These are phyloP conservation scores for Crucihimalaya himalaica DNA, from an alignment of 345 rosid species.

Conservation along the genomic window DNA sequence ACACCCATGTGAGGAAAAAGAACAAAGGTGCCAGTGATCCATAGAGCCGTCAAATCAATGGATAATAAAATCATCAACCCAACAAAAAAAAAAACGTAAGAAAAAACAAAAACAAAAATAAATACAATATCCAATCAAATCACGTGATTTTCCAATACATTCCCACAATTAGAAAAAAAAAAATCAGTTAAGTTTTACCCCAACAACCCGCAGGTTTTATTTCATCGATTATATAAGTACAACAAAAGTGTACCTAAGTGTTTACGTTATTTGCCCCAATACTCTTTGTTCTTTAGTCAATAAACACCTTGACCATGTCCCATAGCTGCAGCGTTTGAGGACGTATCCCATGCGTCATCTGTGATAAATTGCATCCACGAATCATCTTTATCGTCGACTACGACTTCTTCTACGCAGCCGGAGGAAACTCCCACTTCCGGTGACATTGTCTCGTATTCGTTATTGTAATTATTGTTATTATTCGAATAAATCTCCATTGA, in stretches of 20 bases:
- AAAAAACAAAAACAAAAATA: too few species aligned
- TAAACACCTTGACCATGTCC: constrained; percentile 45
- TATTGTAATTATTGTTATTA: constrained; percentile 11
- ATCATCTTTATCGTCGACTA: constrained; percentile 80
- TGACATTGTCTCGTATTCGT: constrained; percentile 62
- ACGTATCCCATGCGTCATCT: constrained; percentile 78
- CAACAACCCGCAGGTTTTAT: constrained; percentile 31
- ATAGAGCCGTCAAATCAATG: constrained; percentile 31
- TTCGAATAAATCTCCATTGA: constrained; percentile 47
- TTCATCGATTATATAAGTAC: constrained; percentile 29
- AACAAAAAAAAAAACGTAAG: neutral
- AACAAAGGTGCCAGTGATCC: constrained; percentile 31
- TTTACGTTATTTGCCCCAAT: constrained; percentile 21
- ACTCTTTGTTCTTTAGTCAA: constrained; percentile 16
- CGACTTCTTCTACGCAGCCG: constrained; percentile 58
- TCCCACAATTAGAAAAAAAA: constrained; percentile 30
- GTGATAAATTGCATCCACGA: constrained; percentile 99
- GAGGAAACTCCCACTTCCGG: constrained; percentile 69
- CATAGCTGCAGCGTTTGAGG: constrained; percentile 45
- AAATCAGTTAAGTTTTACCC: constrained; percentile 15
- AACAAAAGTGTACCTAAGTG: constrained; percentile 37
- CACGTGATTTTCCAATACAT: constrained; percentile 23
- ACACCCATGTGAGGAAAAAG: constrained; percentile 36
- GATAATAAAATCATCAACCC: constrained; percentile 19
- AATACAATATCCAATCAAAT: constrained; percentile 30